Conservation (phyloP, 1,139 yeast genomes). For the Zygosaccharomyces pseudobailii region DNA sequence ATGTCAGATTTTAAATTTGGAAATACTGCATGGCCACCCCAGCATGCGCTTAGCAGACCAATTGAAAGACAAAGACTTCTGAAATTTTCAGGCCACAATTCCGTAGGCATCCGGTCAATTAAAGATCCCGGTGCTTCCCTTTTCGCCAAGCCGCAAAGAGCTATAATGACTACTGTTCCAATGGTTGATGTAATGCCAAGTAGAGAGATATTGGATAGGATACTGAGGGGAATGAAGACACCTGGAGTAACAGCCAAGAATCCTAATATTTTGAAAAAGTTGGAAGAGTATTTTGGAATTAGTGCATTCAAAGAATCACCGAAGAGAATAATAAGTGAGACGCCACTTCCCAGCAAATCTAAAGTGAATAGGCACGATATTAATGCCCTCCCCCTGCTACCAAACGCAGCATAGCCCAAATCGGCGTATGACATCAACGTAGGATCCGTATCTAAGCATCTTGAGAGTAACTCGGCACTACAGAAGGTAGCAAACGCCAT, state of each 20-base stretch:
- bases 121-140: slow-evolving; percentile 62
- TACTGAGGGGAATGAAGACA: slow-evolving; percentile 63
- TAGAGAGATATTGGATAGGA: slow-evolving; percentile 67
- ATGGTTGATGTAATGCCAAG: slow-evolving; percentile 70
- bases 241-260: slow-evolving; percentile 59
- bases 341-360: slow-evolving; percentile 75
- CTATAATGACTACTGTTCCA: slow-evolving; percentile 53
- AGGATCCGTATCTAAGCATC: slow-evolving; percentile 66
- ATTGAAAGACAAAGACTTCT: slow-evolving; percentile 53
- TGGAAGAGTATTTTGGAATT: slow-evolving; percentile 47
- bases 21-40: slow-evolving; percentile 88
- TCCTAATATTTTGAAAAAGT: slow-evolving; percentile 52
- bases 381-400: slow-evolving; percentile 52
- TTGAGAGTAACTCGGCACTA: slow-evolving; percentile 63
- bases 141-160: slow-evolving; percentile 59
- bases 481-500: slow-evolving; percentile 62
- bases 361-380: slow-evolving; percentile 69
- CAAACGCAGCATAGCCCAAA: slow-evolving; percentile 73
- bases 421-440: slow-evolving; percentile 87
- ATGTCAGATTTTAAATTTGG: slow-evolving; percentile 77
- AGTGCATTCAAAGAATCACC: slow-evolving; percentile 77
- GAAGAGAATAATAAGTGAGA: slow-evolving; percentile 71
- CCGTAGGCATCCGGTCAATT: slow-evolving; percentile 46
- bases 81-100: slow-evolving; percentile 50
- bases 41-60: slow-evolving; percentile 79